Evolutionary conservation across 257 asterid genomes (phyloP).

Genomic region (Verbascum thapsus): DNA sequence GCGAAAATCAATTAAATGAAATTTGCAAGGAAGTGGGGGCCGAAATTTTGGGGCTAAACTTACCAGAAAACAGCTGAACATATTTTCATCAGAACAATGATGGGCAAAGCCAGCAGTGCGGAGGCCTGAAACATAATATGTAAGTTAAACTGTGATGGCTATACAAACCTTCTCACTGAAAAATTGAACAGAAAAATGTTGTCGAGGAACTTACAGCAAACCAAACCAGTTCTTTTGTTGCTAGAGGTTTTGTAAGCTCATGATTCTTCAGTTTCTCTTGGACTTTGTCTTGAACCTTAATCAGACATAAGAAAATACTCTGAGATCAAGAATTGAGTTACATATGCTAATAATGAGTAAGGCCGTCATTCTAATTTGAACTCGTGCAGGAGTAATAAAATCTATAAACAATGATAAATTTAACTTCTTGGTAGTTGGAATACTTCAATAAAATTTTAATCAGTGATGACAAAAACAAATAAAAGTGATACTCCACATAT

Average conservation of each 20-base stretch:
- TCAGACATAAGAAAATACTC: slow-evolving; percentile 3
- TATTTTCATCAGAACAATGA: slow-evolving; percentile 46
- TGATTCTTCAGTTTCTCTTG: slow-evolving; percentile 63
- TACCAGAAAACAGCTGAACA: slow-evolving; percentile 57
- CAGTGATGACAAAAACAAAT: neutral
- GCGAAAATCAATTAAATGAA: neutral
- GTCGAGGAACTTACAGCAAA: slow-evolving; percentile 57
- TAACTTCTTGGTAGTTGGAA: too few relatives aligned
- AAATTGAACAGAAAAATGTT: slow-evolving; percentile 14
- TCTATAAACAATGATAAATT: neutral
- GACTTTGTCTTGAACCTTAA: slow-evolving; percentile 64
- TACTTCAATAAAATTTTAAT: neutral
- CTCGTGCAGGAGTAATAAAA: slow-evolving; percentile 34
- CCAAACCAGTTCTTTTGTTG: slow-evolving; percentile 81
- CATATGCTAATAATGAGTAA: neutral
- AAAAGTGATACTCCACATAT: neutral
- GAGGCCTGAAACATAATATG: slow-evolving; percentile 59
- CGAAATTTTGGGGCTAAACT: slow-evolving; percentile 30
- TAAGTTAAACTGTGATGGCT: slow-evolving; percentile 10
- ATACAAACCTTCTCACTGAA: slow-evolving; percentile 5
- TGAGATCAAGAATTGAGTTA: slow-evolving; percentile 15
- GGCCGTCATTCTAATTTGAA: neutral
- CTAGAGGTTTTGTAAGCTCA: slow-evolving; percentile 62
- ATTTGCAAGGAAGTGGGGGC: neutral
- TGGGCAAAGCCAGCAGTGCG: slow-evolving; percentile 71